Base-by-base conservation (phyloP, 2,329 filamentous ascomycete genomes). In the Alternaria sp. region DNA sequence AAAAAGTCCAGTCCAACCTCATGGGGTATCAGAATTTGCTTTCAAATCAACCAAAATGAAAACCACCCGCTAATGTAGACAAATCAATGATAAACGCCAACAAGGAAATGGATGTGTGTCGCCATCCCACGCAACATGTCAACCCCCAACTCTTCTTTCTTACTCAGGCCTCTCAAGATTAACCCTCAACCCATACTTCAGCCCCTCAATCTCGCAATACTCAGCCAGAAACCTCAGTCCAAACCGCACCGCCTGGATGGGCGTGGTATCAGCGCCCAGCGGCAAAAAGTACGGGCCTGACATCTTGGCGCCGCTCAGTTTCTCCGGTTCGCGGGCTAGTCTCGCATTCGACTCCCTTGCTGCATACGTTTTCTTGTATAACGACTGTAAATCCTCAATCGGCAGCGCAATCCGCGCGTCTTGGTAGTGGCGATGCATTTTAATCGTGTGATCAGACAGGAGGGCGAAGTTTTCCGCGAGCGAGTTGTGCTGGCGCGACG, bases 171-270 rank as follows among this genome's bases (percentile, higher is more conserved):
- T 68, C 20, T 77, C 75, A 7, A 78, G 67, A 18, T 71, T 74
- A 49, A 79, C 66, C 8, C 71, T 65, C 14, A 78, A 28, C 4
- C 23, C 60, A 55, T 79, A 75, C 9, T 73, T 63, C 7, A 79
- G 23, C 25, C 65, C 58, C 56, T 79, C 75, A 30, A 71, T 78
- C 53, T 76, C 75, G 58, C 81, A 78, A 76, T 82, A 84, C 69
- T 85, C 83, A 21, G 66, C 64, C 18, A 84, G 65, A 54, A 84
- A 79, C 51, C 73, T 71, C 20, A 81, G 66, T 0, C 81, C 83
- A 41, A 84, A 82, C 0, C 83, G 70, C 2, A 84, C 82, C 1
- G 82, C 82, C 55, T 81, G 77, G n/a, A 84, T 70, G 0, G 83
- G 80, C 6, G 77, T 79, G 1, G 81, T 83, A 26, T 82, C 78